A percentile compares a stretch with the other conserved stretches of the same genome.
These are phyloP conservation scores for Gaeumannomyces sp. DNA, from an alignment of 2,329 filamentous ascomycete species.

Conservation along the genomic window DNA sequence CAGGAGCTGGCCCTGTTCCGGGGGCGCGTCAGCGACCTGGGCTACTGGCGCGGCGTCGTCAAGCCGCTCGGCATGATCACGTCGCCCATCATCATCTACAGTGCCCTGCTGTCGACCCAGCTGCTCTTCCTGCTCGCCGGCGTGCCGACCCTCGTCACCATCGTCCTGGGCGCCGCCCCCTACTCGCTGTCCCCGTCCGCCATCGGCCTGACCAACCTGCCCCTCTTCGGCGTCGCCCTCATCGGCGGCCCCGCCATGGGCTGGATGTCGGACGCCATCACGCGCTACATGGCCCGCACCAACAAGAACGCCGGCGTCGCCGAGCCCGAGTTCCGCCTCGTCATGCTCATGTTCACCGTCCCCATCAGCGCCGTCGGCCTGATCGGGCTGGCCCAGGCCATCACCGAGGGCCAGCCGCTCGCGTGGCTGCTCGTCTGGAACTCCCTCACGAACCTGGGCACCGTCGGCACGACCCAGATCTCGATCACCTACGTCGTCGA, in stretches of 20 bases:
- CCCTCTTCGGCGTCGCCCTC: slow-evolving; percentile 47
- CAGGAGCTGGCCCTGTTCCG: slow-evolving; percentile 8
- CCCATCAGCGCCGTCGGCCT: slow-evolving; percentile 9
- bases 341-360: slow-evolving; percentile 6
- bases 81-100: slow-evolving; percentile 8
- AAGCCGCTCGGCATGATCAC: slow-evolving; percentile 10
- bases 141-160: slow-evolving; percentile 30
- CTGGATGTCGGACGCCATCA: slow-evolving; percentile 1
- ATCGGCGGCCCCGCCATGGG: slow-evolving; percentile 6
- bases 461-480: slow-evolving; percentile 5
- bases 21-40: slow-evolving; percentile 9
- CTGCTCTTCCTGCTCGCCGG: slow-evolving; percentile 9
- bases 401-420: slow-evolving; percentile 3
- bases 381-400: slow-evolving; percentile 5
- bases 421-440: slow-evolving; percentile 9
- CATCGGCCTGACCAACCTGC: slow-evolving; percentile 52
- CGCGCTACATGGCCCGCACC: slow-evolving; percentile 8
- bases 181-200: slow-evolving; percentile 45
- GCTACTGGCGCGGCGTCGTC: slow-evolving; percentile 8
- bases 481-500: slow-evolving; percentile 10
- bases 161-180: slow-evolving; percentile 44
- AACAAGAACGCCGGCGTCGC: slow-evolving; percentile 7
- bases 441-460: slow-evolving; percentile 5
- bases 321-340: slow-evolving; percentile 11
- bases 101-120: slow-evolving; percentile 7